Evolutionary conservation across 257 asterid species (phyloP).

Genomic region (Plectranthus barbatus): DNA sequence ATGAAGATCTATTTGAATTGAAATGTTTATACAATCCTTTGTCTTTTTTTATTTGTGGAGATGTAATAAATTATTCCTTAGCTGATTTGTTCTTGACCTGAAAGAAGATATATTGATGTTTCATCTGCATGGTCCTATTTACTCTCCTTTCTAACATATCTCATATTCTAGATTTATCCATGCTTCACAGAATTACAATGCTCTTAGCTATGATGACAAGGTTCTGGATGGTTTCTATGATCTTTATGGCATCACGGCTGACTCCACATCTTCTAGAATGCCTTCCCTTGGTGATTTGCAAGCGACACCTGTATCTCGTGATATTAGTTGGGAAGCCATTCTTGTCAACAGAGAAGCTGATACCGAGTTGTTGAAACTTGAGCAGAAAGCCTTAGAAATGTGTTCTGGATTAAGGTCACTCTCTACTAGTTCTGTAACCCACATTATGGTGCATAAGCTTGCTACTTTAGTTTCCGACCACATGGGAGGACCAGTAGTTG

Average conservation of each 20-base stretch:
- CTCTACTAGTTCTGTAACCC: constrained; percentile 27
- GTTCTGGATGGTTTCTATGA: constrained; percentile 93
- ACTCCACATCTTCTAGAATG: constrained; percentile 72
- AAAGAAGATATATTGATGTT: neutral
- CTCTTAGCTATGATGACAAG: constrained; percentile 93
- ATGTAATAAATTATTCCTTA: neutral
- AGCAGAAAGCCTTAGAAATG: constrained; percentile 64
- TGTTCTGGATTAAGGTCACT: constrained; percentile 44
- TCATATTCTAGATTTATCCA: constrained; percentile 72
- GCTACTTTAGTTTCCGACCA: constrained; percentile 70
- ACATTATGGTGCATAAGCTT: constrained; percentile 56
- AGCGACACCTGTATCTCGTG: constrained; percentile 59
- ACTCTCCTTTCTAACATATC: constrained; percentile 51
- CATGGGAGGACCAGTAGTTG: constrained; percentile 98
- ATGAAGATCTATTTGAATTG: too few species aligned
- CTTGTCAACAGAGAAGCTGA: constrained; percentile 76
- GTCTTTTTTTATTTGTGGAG: neutral
- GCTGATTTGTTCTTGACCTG: constrained; percentile 10
- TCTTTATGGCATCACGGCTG: constrained; percentile 62
- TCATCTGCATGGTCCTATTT: constrained; percentile 14
- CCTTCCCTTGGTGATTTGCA: constrained; percentile 91
- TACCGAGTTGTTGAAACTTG: constrained; percentile 69
- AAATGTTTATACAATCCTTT: neutral
- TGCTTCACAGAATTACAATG: constrained; percentile 95
- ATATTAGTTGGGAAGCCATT: constrained; percentile 83